These are phyloP conservation scores for Pyrenophora tritici-repentis DNA, from an alignment of 2,329 filamentous ascomycete species.

Conservation along the genomic window DNA sequence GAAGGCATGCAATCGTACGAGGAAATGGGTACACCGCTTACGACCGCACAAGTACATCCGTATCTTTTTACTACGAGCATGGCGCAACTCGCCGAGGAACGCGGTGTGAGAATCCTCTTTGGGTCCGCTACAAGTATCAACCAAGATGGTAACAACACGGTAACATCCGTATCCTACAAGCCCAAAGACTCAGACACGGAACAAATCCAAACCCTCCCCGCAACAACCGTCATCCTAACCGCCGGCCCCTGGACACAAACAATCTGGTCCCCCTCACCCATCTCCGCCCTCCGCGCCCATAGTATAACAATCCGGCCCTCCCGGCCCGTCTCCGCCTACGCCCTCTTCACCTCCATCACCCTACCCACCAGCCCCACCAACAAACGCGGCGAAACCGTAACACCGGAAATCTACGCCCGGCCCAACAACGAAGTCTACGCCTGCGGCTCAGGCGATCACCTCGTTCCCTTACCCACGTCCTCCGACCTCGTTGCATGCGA, in stretches of 20 bases:
- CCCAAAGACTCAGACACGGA: conserved; percentile 55
- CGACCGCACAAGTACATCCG: conserved; percentile 93
- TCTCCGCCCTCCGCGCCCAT: conserved; percentile 65
- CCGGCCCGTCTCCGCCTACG: conserved; percentile 69
- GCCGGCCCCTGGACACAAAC: conserved; percentile 66
- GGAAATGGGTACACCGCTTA: conserved; percentile 78
- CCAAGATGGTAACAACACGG: conserved; percentile 57
- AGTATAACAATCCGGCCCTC: conserved; percentile 65
- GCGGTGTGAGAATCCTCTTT: conserved; percentile 63
- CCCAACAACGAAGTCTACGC: conserved; percentile 90
- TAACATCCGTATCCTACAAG: conserved; percentile 68
- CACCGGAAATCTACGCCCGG: conserved; percentile 92
- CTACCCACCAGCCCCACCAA: conserved; percentile 61
- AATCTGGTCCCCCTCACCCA: conserved; percentile 61
- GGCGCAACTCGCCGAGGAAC: conserved; percentile 71
- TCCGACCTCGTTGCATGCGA: conserved; percentile 79
- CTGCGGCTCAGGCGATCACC: conserved; percentile 84
- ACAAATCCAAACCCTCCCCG: conserved; percentile 56
- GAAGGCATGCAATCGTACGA: conserved; percentile 72
- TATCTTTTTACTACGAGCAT: conserved; percentile 88
- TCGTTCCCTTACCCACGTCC: conserved; percentile 74
- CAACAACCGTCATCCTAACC: conserved; percentile 63
- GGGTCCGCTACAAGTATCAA: conserved; percentile 72
- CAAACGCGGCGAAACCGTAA: conserved; percentile 59
- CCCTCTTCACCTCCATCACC: conserved; percentile 84